Conservation (phyloP, 257 asterid species). For the Solanum sitiens region DNA sequence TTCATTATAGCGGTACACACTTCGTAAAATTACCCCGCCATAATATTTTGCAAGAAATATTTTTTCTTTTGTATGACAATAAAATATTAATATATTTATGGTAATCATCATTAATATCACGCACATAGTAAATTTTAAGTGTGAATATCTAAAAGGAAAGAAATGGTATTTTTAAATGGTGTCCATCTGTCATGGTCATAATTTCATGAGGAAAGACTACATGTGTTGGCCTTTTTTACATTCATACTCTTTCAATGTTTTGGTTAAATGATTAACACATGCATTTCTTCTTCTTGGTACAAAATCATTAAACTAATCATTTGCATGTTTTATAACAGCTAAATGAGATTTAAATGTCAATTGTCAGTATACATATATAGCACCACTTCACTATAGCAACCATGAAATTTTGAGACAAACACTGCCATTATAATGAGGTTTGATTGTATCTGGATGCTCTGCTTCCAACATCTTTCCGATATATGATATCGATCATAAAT, state of each 20-base stretch:
- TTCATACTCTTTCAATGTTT: neutral
- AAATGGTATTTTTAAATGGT: neutral
- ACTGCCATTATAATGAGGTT: neutral
- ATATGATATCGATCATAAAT: neutral
- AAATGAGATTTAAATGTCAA: neutral
- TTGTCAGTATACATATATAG: neutral
- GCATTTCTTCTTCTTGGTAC: neutral
- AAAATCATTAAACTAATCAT: neutral
- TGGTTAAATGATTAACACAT: neutral
- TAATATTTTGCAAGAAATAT: neutral
- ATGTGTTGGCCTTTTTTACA: neutral
- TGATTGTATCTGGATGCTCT: neutral
- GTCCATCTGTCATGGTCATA: neutral
- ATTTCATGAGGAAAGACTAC: neutral
- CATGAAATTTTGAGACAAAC: neutral
- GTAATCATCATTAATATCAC: neutral
- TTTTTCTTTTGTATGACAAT: neutral
- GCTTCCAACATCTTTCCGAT: neutral
- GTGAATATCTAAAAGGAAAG: neutral
- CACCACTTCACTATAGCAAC: neutral
- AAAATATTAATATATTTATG: neutral
- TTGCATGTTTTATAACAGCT: neutral
- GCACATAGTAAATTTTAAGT: neutral
- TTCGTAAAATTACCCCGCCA: neutral
- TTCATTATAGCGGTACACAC: neutral